Evolutionary conservation across 2,329 filamentous ascomycete species (phyloP), one percentile per base, ranked within the genome.

Genomic region (Aspergillus intermedius): DNA sequence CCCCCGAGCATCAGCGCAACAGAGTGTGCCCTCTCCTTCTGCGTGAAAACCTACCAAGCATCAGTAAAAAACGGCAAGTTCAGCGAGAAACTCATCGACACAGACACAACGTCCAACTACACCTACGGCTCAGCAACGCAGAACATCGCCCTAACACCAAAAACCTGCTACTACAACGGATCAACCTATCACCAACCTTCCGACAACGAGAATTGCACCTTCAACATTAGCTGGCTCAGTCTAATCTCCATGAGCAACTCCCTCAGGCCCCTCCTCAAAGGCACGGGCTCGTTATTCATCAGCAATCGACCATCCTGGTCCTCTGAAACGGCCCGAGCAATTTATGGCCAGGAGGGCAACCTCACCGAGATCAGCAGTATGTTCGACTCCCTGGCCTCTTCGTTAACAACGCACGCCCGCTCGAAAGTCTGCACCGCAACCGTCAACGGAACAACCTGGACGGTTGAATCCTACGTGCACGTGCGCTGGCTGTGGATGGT

Each of bases 401-500:
- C 56, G 0, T 42, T 62, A 7, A 57, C 57, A 1, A 50, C 48
- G 9, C 53, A 59, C 45, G 57, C 58, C 3, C 54, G 58, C 25
- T 56, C 54, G 0, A 45, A 54, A 4, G 53, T 60, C 2, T 61
- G 59, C 47, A 5, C 44, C 8, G 50, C 49, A 1, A 37, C 44
- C 0, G 46, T 56, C 10, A 39, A 44, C 3, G 58, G 59, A 9
- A 55, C 44, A 2, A 52, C 59, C 4, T 59, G 54, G 56, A 57
- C 50, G 0, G 44, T 47, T 7, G 48, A 57, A 21, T 59, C 59
- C 0, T 62, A 52, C 19, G 51, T 60, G 0, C 54, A 49, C 13
- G 58, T 62, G 39, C 50, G 54, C 2, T 62, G 59, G 60, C 37
- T 42, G 5, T 62, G 59, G 60, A 45, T 62, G 45, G 51, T 51